Evolutionary conservation across 495 filamentous ascomycete genomes (phyloP), one percentile per base, ranked within the genome.

Genomic region (Evernia prunastri): DNA sequence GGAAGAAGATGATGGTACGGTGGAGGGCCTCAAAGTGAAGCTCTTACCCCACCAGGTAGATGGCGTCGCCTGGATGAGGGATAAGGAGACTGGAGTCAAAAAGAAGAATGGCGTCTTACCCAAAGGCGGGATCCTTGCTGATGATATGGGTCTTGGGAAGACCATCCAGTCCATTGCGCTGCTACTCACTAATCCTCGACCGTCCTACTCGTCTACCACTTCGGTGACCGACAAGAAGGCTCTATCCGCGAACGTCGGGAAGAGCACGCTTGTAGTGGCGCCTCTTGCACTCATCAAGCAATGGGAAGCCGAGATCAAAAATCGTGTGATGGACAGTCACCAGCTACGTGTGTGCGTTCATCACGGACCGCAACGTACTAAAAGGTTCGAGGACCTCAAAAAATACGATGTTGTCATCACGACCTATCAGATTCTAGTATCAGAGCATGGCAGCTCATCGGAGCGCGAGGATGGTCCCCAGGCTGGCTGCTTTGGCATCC

Each of bases 371-470:
- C 83, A 86, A 59, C 88, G 94, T 6, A 88, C 91, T 3, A 97
- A 96, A 69, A 79, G 85, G 5, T 83, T 84, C 65, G 78, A 82
- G 56, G 85, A 89, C 27, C 78, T 98, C 39, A 86, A 86, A 68
- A 82, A 83, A 59, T 96, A 96, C 70, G 94, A 98, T 72, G 90
- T 98, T 8, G 95, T 98, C 49, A 95, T 98, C 68, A 97, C 94
- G 1, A 98, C 94, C 2, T 98, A 97, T 68, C 90, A 96, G 66
- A 93, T 93, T 47, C 78, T 98, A 4, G 90, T 92, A 18, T 96
- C 94, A 4, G 94, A 98, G 67, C 86, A 91, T 65, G 86, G 83
- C 4, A 84, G 83, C 63, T 84, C 85, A 40, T 84, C 84, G 29
- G 82, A 83, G 65, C 63, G 62, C 12, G 70, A 72, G 11, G 78